Conservation (phyloP, 208 protist species). For the Trypanosoma lewisi region DNA sequence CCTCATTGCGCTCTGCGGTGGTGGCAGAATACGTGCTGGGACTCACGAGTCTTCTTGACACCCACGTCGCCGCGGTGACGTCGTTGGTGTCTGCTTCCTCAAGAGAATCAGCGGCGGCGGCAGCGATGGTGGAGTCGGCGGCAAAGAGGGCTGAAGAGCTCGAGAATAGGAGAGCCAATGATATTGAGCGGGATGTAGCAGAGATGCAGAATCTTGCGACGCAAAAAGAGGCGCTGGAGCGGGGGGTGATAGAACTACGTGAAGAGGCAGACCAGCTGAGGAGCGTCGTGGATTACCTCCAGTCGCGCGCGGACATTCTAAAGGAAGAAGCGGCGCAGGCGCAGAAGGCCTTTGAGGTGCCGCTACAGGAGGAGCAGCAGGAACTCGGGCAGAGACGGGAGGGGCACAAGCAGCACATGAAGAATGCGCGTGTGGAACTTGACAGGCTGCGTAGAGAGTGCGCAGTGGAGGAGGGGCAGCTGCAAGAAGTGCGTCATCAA, state of each 20-base stretch:
- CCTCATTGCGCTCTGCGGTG: conserved; percentile 9
- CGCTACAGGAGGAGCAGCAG: not conserved
- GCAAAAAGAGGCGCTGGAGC: not conserved
- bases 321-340: not conserved
- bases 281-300: not conserved
- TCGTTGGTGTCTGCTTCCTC: not conserved
- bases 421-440: not conserved
- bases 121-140: not conserved
- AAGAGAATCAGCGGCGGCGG: not conserved
- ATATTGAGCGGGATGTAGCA: not conserved
- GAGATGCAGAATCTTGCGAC: not conserved
- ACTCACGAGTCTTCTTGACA: conserved; percentile 7
- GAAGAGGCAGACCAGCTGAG: not conserved
- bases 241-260: not conserved
- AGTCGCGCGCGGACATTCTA: not conserved
- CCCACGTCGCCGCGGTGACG: conserved; percentile 7
- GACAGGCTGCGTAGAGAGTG: not conserved
- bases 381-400: not conserved
- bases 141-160: no score
- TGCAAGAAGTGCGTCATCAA: not conserved
- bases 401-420: not conserved
- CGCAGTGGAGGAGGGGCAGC: not conserved
- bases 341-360: conserved; percentile 1
- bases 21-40: conserved; percentile 11
- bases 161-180: not conserved